Percentiles rank a stretch among this genome's conserved stretches.
These are phyloP conservation scores for Neltuma alba DNA, from an alignment of 306 rosid species.

Conservation along the genomic window DNA sequence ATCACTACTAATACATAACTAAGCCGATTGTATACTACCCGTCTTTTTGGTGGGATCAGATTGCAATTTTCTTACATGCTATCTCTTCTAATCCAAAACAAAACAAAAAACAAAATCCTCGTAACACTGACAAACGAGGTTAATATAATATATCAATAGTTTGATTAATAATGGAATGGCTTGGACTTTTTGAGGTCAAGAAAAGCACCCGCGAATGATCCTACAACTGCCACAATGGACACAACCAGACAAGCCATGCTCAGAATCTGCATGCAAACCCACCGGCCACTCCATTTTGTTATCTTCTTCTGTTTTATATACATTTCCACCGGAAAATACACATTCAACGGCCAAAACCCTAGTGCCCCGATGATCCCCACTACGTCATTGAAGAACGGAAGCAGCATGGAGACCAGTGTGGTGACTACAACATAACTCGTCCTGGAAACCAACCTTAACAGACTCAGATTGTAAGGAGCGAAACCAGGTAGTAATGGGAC, in stretches of 20 bases:
- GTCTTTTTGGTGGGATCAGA: too few relatives aligned
- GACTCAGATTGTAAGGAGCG: constrained; percentile 41
- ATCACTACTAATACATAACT: too few relatives aligned
- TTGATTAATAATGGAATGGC: constrained; percentile 43
- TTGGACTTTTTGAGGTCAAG: constrained; percentile 45
- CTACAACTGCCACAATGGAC: constrained; percentile 51
- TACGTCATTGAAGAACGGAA: constrained; percentile 79
- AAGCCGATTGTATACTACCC: too few relatives aligned
- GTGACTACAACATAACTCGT: constrained; percentile 57
- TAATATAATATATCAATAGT: neutral
- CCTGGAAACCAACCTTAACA: constrained; percentile 68
- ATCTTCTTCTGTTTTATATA: constrained; percentile 59
- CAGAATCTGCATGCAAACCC: constrained; percentile 54
- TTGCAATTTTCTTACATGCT: too few relatives aligned
- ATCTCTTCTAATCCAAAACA: too few relatives aligned
- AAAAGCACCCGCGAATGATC: constrained; percentile 59
- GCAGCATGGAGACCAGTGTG: constrained; percentile 67
- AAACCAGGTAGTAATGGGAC: constrained; percentile 45
- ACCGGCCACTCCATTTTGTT: constrained; percentile 64
- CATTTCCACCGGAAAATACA: too few relatives aligned
- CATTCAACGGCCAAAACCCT: constrained; percentile 80
- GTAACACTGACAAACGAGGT: too few relatives aligned
- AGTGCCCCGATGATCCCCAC: constrained; percentile 74
- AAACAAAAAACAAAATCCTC: too few relatives aligned
- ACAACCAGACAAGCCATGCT: constrained; percentile 53